Percentiles rank a stretch among this genome's conserved stretches.
Evolutionary conservation across 306 rosid species (phyloP).

Genomic region (Boehmeria nivea): DNA sequence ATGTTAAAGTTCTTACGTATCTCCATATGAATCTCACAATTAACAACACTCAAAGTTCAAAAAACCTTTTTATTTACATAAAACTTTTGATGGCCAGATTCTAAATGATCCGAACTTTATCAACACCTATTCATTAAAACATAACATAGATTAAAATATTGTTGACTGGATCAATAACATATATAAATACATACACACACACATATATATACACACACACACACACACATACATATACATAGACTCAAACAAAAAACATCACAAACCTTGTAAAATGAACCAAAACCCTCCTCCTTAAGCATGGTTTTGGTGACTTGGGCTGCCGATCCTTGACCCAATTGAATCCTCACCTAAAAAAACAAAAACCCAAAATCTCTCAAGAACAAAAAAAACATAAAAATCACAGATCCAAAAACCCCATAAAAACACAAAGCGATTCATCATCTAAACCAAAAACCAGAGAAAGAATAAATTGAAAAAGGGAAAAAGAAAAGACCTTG

Average conservation of each 20-base stretch:
- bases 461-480: slow-evolving; percentile 8
- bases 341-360: slow-evolving; percentile 81
- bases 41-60: too few relatives aligned
- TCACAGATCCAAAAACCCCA: slow-evolving; percentile 48
- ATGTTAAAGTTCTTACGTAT: not conserved
- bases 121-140: too few relatives aligned
- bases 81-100: too few relatives aligned
- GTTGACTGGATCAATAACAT: too few relatives aligned
- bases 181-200: too few relatives aligned
- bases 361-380: slow-evolving; percentile 6
- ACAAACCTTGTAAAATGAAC: slow-evolving; percentile 81
- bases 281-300: slow-evolving; percentile 86
- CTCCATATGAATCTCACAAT: too few relatives aligned
- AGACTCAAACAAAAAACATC: not conserved
- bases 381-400: not conserved
- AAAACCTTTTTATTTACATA: too few relatives aligned
- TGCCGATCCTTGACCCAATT: slow-evolving; percentile 95
- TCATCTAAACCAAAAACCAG: not conserved
- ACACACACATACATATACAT: too few relatives aligned
- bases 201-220: too few relatives aligned
- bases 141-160: too few relatives aligned
- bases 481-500: slow-evolving; percentile 49
- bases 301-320: slow-evolving; percentile 55
- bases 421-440: not conserved
- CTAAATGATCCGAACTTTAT: too few relatives aligned